Base-by-base conservation (phyloP, 2,329 filamentous ascomycete species). In the Penicillium sp. region DNA sequence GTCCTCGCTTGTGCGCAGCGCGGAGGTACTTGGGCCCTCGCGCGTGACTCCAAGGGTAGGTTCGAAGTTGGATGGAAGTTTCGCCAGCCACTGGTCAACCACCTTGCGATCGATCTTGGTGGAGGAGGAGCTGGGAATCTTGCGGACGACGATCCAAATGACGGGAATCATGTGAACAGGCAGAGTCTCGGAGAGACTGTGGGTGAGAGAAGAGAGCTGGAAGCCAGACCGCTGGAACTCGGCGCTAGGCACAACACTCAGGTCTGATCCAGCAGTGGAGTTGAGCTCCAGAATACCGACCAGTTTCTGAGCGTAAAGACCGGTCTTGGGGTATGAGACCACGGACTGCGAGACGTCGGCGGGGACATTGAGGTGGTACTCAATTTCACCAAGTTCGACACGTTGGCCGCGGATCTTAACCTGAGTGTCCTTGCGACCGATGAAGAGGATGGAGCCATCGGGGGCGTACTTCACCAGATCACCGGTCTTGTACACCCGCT, bases 291-390 rank as follows among this genome's bases (percentile, higher is more conserved):
- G 47, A 21, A 54, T 49, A 9, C 47, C 54, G 21, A 50, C 36
- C 24, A 59, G 43, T 54, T 59, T 59, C 50, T 4, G 62, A 48
- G 43, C 69, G 60, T 10, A 58, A 54, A 1, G 59, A 58, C 9
- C 60, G 51, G 2, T 54, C 59, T 24, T 60, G 56, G 7, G 67
- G 59, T 8, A 57, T 54, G 61, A 83, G 76, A 16, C 82, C 76
- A 59, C 82, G 80, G 5, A 72, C 76, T 18, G 79, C 76, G 0
- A 80, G 70, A 4, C 72, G 72, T 11, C 65, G 55, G n/a, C 62
- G 54, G 3, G 61, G 64, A 60, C 34, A 47, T 7, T 60, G 10
- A 71, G 49, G 22, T 70, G 67, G 49, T 66, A 64, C 54, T 76
- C 73, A 21, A 71, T 57, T 47, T 70, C 68, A 4, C 65, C 65